These are phyloP conservation scores for Fabrea salina DNA, from an alignment of 169 alveolate species.

Conservation along the genomic window DNA sequence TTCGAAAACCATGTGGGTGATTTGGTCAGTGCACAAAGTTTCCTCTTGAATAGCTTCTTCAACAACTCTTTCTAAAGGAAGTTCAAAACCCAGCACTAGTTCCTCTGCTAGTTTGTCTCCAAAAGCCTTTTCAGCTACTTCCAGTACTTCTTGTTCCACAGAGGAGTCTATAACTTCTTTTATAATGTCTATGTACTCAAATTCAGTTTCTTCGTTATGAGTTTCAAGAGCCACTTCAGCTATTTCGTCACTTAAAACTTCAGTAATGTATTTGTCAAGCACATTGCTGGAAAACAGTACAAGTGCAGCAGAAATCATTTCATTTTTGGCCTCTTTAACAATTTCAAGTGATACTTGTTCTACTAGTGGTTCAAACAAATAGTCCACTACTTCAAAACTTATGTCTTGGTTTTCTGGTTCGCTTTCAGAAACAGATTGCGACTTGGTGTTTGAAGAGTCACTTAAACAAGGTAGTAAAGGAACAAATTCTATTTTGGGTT, in stretches of 20 bases:
- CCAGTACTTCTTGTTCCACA: not conserved
- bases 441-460: too few relatives aligned
- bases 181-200: not conserved
- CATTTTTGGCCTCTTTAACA: not conserved
- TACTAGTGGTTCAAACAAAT: too few relatives aligned
- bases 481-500: too few relatives aligned
- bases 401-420: too few relatives aligned
- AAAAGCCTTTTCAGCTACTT: not conserved
- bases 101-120: too few relatives aligned
- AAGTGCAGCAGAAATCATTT: not conserved
- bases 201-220: not conserved
- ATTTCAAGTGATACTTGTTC: too few relatives aligned
- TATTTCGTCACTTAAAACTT: not conserved
- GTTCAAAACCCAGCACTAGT: not conserved
- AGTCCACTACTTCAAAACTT: too few relatives aligned
- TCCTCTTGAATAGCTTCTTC: constrained; percentile 10
- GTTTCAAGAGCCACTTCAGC: not conserved
- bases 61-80: constrained; percentile 1
- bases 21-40: not conserved
- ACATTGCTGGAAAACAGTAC: not conserved
- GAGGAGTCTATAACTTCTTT: not conserved
- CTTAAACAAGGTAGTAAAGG: too few relatives aligned
- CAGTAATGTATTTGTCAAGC: not conserved
- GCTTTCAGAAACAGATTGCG: too few relatives aligned
- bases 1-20: not conserved